These are phyloP conservation scores for Carex scoparia DNA, from an alignment of 176 grass and related monocot species.

Conservation along the genomic window DNA sequence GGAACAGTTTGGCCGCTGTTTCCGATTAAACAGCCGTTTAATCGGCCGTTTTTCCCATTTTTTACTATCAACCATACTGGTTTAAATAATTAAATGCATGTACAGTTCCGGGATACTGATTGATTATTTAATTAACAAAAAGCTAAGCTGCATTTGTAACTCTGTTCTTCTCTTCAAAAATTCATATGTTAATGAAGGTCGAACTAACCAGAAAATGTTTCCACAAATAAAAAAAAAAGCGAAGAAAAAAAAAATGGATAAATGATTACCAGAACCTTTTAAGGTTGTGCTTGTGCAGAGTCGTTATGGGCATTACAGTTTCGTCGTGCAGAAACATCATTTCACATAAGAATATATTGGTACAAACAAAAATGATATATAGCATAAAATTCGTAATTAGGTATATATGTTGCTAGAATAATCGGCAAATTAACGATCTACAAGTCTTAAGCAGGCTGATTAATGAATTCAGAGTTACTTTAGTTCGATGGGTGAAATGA, in stretches of 20 bases:
- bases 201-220: not conserved
- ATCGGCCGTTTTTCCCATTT: too few species aligned
- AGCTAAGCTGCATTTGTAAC: not conserved
- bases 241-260: not conserved
- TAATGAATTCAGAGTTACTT: not conserved
- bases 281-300: not conserved
- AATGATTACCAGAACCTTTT: not conserved
- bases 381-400: not conserved
- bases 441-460: not conserved
- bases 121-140: not conserved
- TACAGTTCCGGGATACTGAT: not conserved
- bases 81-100: not conserved
- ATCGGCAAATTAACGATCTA: not conserved
- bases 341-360: not conserved
- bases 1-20: too few species aligned
- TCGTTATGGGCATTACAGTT: not conserved
- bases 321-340: not conserved
- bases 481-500: too few species aligned
- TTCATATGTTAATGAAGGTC: not conserved
- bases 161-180: not conserved
- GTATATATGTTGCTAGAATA: not conserved
- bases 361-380: not conserved
- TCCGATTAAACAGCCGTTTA: too few species aligned
- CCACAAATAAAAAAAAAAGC: not conserved
- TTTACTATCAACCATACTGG: not conserved